These are phyloP conservation scores for Dactylellina haptotyla DNA, from an alignment of 2,329 filamentous ascomycete genomes.

Conservation along the genomic window DNA sequence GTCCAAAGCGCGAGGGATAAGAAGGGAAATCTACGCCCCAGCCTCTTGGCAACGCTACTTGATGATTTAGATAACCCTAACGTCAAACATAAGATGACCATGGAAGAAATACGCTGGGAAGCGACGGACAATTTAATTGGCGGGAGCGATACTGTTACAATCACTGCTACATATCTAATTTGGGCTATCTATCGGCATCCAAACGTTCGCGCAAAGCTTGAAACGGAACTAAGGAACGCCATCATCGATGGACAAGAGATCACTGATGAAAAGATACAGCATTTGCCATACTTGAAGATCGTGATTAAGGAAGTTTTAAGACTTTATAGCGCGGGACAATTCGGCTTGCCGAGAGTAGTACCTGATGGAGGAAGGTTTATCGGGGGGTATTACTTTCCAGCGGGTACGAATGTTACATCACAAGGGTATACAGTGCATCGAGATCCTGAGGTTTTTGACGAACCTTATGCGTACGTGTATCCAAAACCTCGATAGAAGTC, in stretches of 20 bases:
- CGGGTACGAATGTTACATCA: slow-evolving; percentile 16
- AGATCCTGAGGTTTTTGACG: neutral
- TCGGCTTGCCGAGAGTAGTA: neutral
- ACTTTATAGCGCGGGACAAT: slow-evolving; percentile 9
- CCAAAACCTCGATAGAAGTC: neutral
- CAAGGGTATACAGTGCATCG: slow-evolving; percentile 22
- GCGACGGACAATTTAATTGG: slow-evolving; percentile 1
- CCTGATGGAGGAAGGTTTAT: slow-evolving; percentile 16
- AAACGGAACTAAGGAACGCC: neutral
- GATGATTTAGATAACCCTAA: slow-evolving; percentile 8
- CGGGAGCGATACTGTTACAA: slow-evolving; percentile 11
- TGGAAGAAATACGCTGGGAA: slow-evolving; percentile 6
- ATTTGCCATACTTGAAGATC: slow-evolving; percentile 17
- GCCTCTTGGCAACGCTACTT: slow-evolving; percentile 6
- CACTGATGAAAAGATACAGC: slow-evolving; percentile 11
- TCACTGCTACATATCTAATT: slow-evolving; percentile 12
- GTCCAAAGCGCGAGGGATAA: neutral
- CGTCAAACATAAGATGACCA: slow-evolving; percentile 9
- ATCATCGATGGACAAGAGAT: neutral
- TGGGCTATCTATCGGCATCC: slow-evolving; percentile 16
- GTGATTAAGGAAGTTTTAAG: slow-evolving; percentile 35
- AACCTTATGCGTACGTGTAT: neutral
- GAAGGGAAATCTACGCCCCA: neutral
- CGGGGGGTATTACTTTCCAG: slow-evolving; percentile 25
- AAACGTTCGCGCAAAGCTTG: slow-evolving; percentile 20